Base-by-base conservation (phyloP, 2,329 filamentous ascomycete species). In the Pezicula carpinea region DNA sequence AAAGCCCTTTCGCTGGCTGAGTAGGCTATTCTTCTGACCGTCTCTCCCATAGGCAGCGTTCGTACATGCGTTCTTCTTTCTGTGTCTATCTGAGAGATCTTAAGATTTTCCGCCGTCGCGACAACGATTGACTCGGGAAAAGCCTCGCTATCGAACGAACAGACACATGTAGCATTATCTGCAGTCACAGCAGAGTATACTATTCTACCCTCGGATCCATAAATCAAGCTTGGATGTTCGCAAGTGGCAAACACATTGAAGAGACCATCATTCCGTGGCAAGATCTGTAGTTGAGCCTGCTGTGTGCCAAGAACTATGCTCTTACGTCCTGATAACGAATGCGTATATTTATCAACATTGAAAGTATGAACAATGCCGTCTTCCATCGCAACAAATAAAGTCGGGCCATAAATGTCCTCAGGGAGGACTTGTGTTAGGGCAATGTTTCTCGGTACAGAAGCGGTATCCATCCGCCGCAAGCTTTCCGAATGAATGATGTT, bases 181-280 rank as follows among this genome's bases (percentile, higher is more conserved):
- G 91, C 89, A 11, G 92, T 96, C 1, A 96, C 89, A 2, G 93
- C 91, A 4, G 91, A 96, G 68, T 95, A 99, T 1, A 96, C 82
- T 34, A 96, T 85, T 18, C 91, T 80, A 1, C 87, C 89, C 62
- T 96, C 90, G 0, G 84, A 83, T 7, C 87, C 87, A 62, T 99
- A 96, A 41, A 99, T 96, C 46, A 99, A 69, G 53, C 89, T 96
- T 0, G 93, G 88, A 61, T 96, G 89, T 59, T 99, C 93, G 48
- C 90, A 96, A 0, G 89, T 95, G 0, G 90, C 89, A 63, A 99
- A 95, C 0, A 99, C 83, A 57, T 87, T 95, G 62, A 77, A 87
- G 0, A 89, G 70, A 0, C 78, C 80, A 44, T 83, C 72, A 1
- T 73, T 73, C 43, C 84, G 79, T 0, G 90, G 88, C 2, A 99